Conservation (phyloP, 768 basidiomycete species). For the Amanita phalloides region DNA sequence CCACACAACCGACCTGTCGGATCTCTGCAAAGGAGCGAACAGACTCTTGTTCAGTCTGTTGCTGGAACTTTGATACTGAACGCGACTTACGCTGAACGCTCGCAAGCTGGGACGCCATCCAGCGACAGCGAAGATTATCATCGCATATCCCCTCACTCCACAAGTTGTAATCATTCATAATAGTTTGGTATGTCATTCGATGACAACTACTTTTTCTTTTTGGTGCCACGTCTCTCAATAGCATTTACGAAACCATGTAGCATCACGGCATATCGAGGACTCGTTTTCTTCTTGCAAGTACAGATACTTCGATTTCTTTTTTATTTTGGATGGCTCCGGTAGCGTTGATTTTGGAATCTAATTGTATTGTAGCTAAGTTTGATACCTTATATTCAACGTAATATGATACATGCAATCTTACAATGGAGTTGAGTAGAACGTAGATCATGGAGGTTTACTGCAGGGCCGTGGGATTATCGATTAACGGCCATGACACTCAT, state of each 20-base stretch:
- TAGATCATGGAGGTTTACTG: too few species aligned
- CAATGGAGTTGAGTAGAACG: background rate
- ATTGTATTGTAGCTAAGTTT: constrained; percentile 3
- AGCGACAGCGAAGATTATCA: constrained; percentile 22
- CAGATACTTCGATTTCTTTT: background rate
- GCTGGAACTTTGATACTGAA: constrained; percentile 33
- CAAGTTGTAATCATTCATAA: background rate
- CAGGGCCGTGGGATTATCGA: background rate
- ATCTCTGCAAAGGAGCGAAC: constrained; percentile 29
- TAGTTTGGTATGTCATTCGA: background rate
- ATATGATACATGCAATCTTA: background rate
- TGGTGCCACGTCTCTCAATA: too few species aligned
- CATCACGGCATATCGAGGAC: background rate
- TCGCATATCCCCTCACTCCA: constrained; percentile 3
- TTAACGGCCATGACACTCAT: constrained; percentile 7
- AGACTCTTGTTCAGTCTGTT: constrained; percentile 29
- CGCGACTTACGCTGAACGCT: constrained; percentile 37
- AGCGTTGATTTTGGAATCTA: background rate
- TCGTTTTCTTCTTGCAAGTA: background rate
- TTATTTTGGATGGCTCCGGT: background rate
- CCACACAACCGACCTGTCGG: constrained; percentile 65
- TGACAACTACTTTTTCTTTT: background rate
- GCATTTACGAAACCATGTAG: background rate
- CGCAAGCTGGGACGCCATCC: constrained; percentile 33
- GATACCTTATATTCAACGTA: constrained; percentile 4